Base-by-base conservation (phyloP, 108 stramenopile genomes). In the Chaetoceros muelleri region DNA sequence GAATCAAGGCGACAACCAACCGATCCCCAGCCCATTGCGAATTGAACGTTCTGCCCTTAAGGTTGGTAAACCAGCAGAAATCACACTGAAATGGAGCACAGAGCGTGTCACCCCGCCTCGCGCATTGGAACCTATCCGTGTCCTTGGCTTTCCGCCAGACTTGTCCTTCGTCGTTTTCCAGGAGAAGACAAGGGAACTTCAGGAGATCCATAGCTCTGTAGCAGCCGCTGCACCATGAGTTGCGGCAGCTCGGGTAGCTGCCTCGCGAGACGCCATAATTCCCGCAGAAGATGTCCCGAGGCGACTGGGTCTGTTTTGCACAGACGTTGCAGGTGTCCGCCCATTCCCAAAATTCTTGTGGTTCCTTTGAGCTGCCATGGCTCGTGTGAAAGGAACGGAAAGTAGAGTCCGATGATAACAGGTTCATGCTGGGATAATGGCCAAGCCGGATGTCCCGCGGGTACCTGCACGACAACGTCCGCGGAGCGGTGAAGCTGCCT, bases 21-120 rank as follows among this genome's bases (percentile, higher is more conserved):
- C 16, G 16, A 24, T 60, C 53, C 18, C 48, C 31, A 46, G 23
- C 23, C 2, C 1, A 18, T 1, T 28, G 27, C 20, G 56, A 30
- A 17, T 27, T 28, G 7, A 66, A 72, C n/a, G 67, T 50, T 2
- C 65, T 16, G 0, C 58, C 46, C 23, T 57, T 40, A 0, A 79
- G 18, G 16, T 78, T 75, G 0, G 34, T 8, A 23, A 75, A 69
- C 58, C 73, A 73, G 55, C 82, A 83, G 0, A 46, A 1, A 28
- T 74, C 66, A 45, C 78, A 83, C 50, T 79, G 73, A 44, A 79
- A 83, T 0, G 67, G 48, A 3, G 25, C 27, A 44, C 59, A 58
- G n/a, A 73, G 28, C 31, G 67, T 53, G n/a, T 70, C 73, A 24
- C 78, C 75, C 3, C 17, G 20, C 19, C 75, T 44, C 1, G 66